phyloP scores from a whole-genome alignment of 352 stramenopile species.

The Phytopythium helicoides region DNA sequence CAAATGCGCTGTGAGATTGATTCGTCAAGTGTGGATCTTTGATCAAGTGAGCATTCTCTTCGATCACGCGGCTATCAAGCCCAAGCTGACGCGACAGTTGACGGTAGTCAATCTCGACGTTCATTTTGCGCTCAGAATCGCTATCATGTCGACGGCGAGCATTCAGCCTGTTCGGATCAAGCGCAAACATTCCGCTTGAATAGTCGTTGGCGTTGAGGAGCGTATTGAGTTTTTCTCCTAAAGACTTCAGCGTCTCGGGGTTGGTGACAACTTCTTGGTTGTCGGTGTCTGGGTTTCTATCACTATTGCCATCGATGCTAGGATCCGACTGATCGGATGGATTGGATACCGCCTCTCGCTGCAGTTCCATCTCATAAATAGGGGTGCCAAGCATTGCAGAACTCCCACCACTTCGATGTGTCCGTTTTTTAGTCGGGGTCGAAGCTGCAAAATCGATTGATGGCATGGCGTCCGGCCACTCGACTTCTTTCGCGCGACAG shows the following conservation, averaged over 20 bases:
- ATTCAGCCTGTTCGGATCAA: slow-evolving; percentile 6
- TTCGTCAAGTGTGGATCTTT: slow-evolving; percentile 41
- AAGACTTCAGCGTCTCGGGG: background rate
- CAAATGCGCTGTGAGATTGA: slow-evolving; percentile 29
- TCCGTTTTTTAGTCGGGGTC: slow-evolving; percentile 8
- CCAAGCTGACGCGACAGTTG: slow-evolving; percentile 29
- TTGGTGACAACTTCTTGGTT: background rate
- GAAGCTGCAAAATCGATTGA: slow-evolving; percentile 6
- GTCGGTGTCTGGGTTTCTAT: too few species aligned
- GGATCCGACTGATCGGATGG: too few species aligned
- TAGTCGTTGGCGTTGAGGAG: slow-evolving; percentile 19
- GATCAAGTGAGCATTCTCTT: slow-evolving; percentile 34
- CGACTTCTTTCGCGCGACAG: slow-evolving; percentile 47
- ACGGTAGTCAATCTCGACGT: slow-evolving; percentile 6
- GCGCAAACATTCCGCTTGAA: slow-evolving; percentile 19
- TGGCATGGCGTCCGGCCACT: slow-evolving; percentile 42
- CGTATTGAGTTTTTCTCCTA: slow-evolving; percentile 33
- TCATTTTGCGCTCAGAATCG: slow-evolving; percentile 3
- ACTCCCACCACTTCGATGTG: background rate
- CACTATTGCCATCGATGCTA: too few species aligned
- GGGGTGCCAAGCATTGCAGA: background rate
- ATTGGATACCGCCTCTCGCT: too few species aligned
- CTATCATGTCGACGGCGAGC: too few species aligned
- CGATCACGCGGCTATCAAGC: slow-evolving; percentile 34
- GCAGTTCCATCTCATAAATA: slow-evolving; percentile 4